Base-by-base conservation (phyloP, 2,329 filamentous ascomycete genomes). In the Mycosphaerella arachidis region DNA sequence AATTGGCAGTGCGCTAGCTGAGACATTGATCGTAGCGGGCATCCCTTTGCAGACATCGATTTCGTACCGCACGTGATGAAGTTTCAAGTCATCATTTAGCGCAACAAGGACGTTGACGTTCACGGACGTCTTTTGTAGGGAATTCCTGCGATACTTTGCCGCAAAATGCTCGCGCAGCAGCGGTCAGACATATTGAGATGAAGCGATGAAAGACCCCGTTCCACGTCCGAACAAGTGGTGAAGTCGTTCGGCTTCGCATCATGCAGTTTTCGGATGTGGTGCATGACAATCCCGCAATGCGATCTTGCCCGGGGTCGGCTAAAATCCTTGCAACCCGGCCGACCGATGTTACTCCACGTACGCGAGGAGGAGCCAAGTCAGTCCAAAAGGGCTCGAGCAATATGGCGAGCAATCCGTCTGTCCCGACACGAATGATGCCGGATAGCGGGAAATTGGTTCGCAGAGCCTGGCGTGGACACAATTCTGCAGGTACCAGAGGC, bases 361-460 rank as follows among this genome's bases (percentile, higher is more conserved):
- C 37, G 43, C 30, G 54, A 56, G 43, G 48, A 31, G 48, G 6
- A 56, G 54, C 54, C 54, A 56, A 33, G 31, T 33, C 31, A 33
- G 31, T 33, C 31, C 31, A 33, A 33, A 56, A 27, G 29, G 18
- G 13, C 29, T 31, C 40, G 10, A 56, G 40, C 27, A 12, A 12
- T 45, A 31, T 59, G 46, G 53, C 53, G 53, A 48, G 53, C 52
- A 48, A 56, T 31, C 53, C 53, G 27, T 45, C 37, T 31, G 6
- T 50, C 18, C 30, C 35, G 31, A 57, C 12, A n/a, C 53, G 55
- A 59, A 57, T 50, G 43, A 59, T 59, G 53, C 46, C 56, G 53
- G 29, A 20, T 56, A 18, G 40, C 46, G 35, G n/a, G 37, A 48
- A 12, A 27, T 52, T 52, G 27, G 27, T 31, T 52, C 30, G 24